These are phyloP conservation scores for Allium cepa DNA, from an alignment of 106 monocot species.

Conservation along the genomic window DNA sequence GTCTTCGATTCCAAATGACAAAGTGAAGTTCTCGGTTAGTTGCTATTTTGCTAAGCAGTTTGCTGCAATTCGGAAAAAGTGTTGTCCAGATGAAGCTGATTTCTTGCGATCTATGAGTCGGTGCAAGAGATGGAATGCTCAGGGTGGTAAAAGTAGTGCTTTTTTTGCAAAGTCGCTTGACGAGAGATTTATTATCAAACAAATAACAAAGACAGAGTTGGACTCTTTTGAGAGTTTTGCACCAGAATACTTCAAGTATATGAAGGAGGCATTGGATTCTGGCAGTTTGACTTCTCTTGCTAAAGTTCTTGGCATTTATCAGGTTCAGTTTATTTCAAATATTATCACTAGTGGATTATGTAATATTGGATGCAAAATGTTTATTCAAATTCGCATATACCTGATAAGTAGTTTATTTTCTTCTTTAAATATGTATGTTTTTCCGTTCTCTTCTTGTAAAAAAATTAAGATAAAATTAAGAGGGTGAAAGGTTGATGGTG, in stretches of 20 bases:
- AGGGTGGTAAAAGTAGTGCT: conserved; percentile 97
- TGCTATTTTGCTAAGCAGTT: conserved; percentile 95
- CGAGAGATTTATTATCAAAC: conserved; percentile 93
- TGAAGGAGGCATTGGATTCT: conserved; percentile 51
- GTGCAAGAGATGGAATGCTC: conserved; percentile 82
- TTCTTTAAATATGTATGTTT: too few species aligned
- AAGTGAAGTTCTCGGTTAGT: conserved; percentile 74
- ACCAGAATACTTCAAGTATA: conserved; percentile 76
- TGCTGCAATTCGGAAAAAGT: conserved; percentile 57
- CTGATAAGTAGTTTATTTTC: too few species aligned
- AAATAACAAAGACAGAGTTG: conserved; percentile 86
- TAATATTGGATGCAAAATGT: too few species aligned
- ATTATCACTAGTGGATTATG: too few species aligned
- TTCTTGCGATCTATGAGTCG: conserved; percentile 74
- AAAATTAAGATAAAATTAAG: too few species aligned
- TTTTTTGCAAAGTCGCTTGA: conserved; percentile 92
- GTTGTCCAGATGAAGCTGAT: conserved; percentile 67
- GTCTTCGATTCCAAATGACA: conserved; percentile 46
- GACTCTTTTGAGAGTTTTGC: conserved; percentile 92
- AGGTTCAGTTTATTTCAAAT: conserved; percentile 29
- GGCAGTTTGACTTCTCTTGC: conserved; percentile 88
- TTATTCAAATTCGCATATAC: too few species aligned
- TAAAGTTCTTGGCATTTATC: conserved; percentile 87
- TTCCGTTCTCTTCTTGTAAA: too few species aligned
- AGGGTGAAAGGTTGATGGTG: too few species aligned